Conservation (phyloP, 129 eudicot genomes). For the Flaveria ramosissima region DNA sequence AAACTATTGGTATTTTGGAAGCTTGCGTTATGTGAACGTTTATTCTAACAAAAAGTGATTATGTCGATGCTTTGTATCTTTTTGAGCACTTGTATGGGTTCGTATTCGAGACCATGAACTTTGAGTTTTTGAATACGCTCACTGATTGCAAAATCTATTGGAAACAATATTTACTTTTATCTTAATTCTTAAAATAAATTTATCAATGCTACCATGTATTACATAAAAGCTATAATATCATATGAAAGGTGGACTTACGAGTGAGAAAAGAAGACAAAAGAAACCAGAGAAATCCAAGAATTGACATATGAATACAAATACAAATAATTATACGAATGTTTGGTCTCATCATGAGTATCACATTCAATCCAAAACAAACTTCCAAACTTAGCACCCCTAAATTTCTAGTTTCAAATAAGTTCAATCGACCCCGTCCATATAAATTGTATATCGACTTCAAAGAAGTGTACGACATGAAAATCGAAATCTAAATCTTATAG, state of each 20-base stretch:
- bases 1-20: conserved; percentile 33
- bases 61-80: conserved; percentile 33
- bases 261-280: background rate
- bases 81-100: conserved; percentile 20
- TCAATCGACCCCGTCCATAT: too few species aligned
- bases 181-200: background rate
- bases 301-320: background rate
- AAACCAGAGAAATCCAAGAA: background rate
- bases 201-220: background rate
- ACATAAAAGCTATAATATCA: background rate
- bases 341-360: too few species aligned
- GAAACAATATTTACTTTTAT: background rate
- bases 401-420: too few species aligned
- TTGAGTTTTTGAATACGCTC: conserved; percentile 15
- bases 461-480: too few species aligned
- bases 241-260: background rate
- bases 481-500: too few species aligned
- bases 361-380: too few species aligned
- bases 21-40: conserved; percentile 37
- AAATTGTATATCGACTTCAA: too few species aligned
- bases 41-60: conserved; percentile 40
- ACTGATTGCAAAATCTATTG: background rate
- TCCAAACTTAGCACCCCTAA: too few species aligned
- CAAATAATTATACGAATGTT: too few species aligned
- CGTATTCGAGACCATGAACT: conserved; percentile 19